Evolutionary conservation across 2,329 filamentous ascomycete species (phyloP).

Genomic region (Bipolaris gigantea): DNA sequence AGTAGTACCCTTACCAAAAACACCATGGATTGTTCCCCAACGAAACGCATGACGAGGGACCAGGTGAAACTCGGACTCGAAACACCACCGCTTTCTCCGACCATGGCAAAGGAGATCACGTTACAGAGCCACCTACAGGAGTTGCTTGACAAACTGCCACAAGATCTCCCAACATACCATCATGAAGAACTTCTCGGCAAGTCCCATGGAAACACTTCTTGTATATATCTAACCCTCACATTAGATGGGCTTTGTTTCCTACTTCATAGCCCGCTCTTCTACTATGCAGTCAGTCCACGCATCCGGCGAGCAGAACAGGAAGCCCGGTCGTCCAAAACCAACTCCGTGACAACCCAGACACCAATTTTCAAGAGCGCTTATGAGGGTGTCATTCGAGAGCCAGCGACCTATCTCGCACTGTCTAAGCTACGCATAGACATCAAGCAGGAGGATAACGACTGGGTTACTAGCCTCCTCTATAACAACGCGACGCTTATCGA

Average conservation of each 20-base stretch:
- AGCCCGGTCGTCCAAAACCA: neutral
- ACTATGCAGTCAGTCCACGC: conserved; percentile 10
- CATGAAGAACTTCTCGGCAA: conserved; percentile 10
- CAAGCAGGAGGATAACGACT: conserved; percentile 6
- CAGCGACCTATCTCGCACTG: neutral
- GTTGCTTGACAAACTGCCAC: conserved; percentile 6
- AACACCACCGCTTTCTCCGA: neutral
- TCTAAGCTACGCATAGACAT: conserved; percentile 6
- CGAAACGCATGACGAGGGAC: neutral
- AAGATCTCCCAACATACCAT: conserved; percentile 6
- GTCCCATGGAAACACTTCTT: neutral
- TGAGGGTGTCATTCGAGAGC: neutral
- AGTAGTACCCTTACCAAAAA: neutral
- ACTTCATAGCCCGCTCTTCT: conserved; percentile 11
- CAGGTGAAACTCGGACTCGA: neutral
- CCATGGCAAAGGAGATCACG: neutral
- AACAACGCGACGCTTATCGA: conserved; percentile 8
- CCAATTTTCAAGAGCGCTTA: neutral
- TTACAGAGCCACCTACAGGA: conserved; percentile 6
- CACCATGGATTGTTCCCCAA: neutral
- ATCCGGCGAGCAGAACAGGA: neutral
- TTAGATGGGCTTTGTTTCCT: conserved; percentile 14
- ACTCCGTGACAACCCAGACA: neutral
- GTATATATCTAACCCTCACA: neutral
- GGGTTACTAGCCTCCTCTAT: conserved; percentile 9